Base-by-base conservation (phyloP, 1,284 basidiomycete genomes). In the Trametes pubescens region DNA sequence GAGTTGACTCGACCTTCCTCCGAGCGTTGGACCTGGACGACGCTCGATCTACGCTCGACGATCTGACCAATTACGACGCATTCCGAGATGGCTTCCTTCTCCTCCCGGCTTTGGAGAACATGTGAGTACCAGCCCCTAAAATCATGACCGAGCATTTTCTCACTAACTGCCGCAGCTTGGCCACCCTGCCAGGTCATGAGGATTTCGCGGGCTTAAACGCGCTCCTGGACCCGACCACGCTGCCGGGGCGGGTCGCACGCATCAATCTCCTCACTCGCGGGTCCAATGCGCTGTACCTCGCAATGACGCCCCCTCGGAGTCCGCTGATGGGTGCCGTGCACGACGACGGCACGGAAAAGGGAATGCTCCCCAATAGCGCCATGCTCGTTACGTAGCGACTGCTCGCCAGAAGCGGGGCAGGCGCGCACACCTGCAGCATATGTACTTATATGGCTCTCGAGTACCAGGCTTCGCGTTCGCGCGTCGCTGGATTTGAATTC, bases 21-120 rank as follows among this genome's bases (percentile, higher is more conserved):
- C 72, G 71, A 13, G 71, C 72, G 0, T 53, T 78, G 16, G 73
- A 76, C 51, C 51, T 68, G 9, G 66, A 69, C 14, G 75, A 74
- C 55, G 72, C 74, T 9, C 71, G 76, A 40, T 69, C 68, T 24
- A 69, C 73, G 3, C 69, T 78, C 29, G 74, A 77, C 54, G 75
- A 78, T 48, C 69, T 78, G 14, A 73, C 74, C 2, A 70, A 72
- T n/a, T 78, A 77, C 64, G 73, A 78, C 58, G 74, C 76, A 2
- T 74, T 78, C 64, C 71, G 67, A 11, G 76, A 78, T 46, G 76
- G 75, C 11, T 78, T 77, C 65, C 65, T 78, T 7, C 60, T 78
- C 5, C 65, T 77, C 22, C 75, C 77, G 7, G 74, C 75, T 21
- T 70, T 78, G 34, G 73, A 78, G 65, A 77, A 76, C 70, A 75